Evolutionary conservation across 1,284 basidiomycete genomes (phyloP).

Genomic region (Fomes fomentarius): DNA sequence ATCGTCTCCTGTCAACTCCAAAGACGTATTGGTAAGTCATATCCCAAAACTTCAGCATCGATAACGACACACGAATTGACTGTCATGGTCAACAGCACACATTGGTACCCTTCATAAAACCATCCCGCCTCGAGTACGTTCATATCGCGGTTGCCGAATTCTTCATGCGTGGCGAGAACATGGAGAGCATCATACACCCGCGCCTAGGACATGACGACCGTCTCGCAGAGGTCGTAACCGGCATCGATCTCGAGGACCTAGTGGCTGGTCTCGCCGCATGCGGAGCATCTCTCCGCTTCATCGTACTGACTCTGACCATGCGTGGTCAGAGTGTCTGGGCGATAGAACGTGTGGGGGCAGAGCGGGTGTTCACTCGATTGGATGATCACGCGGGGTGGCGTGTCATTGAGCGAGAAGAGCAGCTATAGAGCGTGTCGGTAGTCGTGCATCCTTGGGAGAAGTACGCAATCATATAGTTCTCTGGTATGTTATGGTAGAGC

Average conservation of each 20-base stretch:
- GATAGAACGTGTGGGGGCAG: neutral
- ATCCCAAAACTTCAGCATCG: neutral
- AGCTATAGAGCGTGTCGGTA: neutral
- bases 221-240: neutral
- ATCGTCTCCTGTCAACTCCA: too few species aligned
- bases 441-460: too few species aligned
- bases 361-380: neutral
- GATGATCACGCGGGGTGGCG: conserved; percentile 1
- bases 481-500: too few species aligned
- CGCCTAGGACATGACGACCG: neutral
- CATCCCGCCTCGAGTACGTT: conserved; percentile 7
- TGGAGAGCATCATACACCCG: neutral
- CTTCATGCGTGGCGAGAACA: conserved; percentile 2
- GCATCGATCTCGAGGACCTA: conserved; percentile 5
- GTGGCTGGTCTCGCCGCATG: neutral
- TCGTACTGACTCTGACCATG: conserved; percentile 3
- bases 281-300: neutral
- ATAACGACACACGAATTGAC: neutral
- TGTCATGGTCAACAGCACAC: neutral
- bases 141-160: conserved; percentile 7
- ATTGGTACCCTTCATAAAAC: neutral
- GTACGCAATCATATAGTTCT: too few species aligned
- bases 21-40: neutral
- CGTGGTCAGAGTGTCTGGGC: conserved; percentile 9
- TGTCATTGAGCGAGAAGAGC: conserved; percentile 7